Conservation (phyloP, 306 rosid species). For the Cucumis cinereus region DNA sequence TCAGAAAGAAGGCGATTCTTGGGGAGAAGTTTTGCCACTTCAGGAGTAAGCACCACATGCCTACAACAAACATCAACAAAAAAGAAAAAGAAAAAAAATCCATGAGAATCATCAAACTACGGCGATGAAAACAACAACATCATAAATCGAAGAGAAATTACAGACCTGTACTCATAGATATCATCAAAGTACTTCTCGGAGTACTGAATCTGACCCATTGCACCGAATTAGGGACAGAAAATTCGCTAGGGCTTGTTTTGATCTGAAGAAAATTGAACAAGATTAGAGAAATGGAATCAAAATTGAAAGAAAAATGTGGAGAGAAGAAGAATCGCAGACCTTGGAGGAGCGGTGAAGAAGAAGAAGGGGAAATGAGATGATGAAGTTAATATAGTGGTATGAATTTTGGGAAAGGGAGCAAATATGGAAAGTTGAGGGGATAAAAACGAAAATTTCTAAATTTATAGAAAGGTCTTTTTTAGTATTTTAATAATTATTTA, state of each 20-base stretch:
- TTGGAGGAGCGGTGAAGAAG: background rate
- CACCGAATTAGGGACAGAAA: background rate
- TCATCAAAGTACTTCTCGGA: slow-evolving; percentile 89
- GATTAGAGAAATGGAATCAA: background rate
- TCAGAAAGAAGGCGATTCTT: slow-evolving; percentile 91
- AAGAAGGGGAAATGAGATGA: background rate
- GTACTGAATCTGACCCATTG: slow-evolving; percentile 95
- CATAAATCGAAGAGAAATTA: background rate
- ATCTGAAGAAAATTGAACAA: background rate
- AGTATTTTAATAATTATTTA: background rate
- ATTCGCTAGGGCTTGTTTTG: background rate
- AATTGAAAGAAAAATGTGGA: background rate
- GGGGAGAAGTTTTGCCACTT: slow-evolving; percentile 76
- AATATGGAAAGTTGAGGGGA: background rate
- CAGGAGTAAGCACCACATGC: slow-evolving; percentile 93
- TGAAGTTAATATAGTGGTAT: background rate
- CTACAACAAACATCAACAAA: slow-evolving; percentile 15
- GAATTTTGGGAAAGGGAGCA: background rate
- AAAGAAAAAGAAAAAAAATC: background rate
- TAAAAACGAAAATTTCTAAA: background rate
- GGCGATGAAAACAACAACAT: background rate
- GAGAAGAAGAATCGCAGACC: background rate
- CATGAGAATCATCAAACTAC: background rate
- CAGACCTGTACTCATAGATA: slow-evolving; percentile 68
- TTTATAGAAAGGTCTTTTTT: background rate